Evolutionary conservation across 2,329 filamentous ascomycete species (phyloP).

Genomic region (Phyllosticta citrichinensis): DNA sequence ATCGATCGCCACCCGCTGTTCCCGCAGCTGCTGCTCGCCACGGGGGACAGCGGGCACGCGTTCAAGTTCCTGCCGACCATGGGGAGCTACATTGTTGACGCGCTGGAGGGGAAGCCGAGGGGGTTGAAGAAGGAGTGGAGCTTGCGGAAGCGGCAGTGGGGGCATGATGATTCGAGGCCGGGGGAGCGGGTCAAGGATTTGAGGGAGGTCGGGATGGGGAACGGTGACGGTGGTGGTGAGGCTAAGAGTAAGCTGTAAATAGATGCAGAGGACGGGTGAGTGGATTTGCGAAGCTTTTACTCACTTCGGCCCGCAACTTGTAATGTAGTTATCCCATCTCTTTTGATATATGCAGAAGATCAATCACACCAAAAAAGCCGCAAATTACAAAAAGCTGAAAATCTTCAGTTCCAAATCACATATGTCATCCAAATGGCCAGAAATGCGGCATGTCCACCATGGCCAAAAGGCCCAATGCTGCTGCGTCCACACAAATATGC

Average conservation of each 20-base stretch:
- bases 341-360: too few species aligned
- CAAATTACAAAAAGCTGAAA: too few species aligned
- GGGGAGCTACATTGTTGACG: constrained; percentile 20
- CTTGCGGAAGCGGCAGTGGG: constrained; percentile 8
- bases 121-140: constrained; percentile 8
- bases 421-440: too few species aligned
- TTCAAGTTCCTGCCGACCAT: constrained; percentile 24
- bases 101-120: constrained; percentile 15
- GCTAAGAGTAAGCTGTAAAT: background rate
- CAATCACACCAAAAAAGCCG: too few species aligned
- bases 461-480: too few species aligned
- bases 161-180: constrained; percentile 11
- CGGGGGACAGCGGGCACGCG: constrained; percentile 21
- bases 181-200: constrained; percentile 13
- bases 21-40: constrained; percentile 19
- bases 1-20: constrained; percentile 15
- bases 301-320: too few species aligned
- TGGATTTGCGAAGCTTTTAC: too few species aligned
- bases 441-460: too few species aligned
- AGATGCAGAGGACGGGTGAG: background rate
- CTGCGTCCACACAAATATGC: too few species aligned
- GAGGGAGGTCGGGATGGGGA: constrained; percentile 12
- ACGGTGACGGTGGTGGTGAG: background rate
- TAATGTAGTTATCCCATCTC: too few species aligned
- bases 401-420: too few species aligned